Percentiles rank a stretch among this genome's conserved stretches.
Conservation (phyloP, 1,284 basidiomycete genomes). For the Paramarasmius palmivorus region DNA sequence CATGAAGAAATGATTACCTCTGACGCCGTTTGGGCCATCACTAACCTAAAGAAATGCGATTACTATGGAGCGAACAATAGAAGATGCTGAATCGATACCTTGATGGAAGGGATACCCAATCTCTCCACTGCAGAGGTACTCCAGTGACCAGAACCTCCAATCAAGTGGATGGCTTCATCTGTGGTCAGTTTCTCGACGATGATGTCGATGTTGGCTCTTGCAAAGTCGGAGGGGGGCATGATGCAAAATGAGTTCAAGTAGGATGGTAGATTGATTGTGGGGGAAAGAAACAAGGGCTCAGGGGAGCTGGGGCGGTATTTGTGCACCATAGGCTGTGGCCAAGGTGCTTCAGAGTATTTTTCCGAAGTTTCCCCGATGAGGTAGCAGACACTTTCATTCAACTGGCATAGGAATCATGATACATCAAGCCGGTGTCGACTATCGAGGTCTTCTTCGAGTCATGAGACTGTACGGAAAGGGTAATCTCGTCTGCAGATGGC, state of each 20-base stretch:
- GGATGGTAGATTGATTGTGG: background rate
- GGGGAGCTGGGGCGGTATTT: background rate
- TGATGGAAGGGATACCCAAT: constrained; percentile 69
- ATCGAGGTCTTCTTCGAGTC: no score
- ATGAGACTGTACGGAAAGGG: no score
- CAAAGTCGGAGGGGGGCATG: constrained; percentile 72
- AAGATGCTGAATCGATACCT: constrained; percentile 39
- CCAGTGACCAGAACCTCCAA: constrained; percentile 77
- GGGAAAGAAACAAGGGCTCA: background rate
- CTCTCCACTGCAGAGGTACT: constrained; percentile 66
- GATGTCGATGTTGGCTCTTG: constrained; percentile 57
- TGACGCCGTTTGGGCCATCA: constrained; percentile 71
- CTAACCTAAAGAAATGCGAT: constrained; percentile 50
- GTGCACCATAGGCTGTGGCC: no score
- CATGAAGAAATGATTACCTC: constrained; percentile 67
- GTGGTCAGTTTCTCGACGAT: constrained; percentile 66
- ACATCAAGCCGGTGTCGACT: no score
- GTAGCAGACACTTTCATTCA: no score
- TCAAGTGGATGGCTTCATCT: constrained; percentile 70
- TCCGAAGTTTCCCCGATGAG: no score
- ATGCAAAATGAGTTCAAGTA: background rate
- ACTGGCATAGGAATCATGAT: no score
- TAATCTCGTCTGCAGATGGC: no score
- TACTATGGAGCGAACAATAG: background rate
- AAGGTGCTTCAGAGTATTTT: no score